Conservation (phyloP, 805 yeast genomes). For the Brettanomyces bruxellensis region DNA sequence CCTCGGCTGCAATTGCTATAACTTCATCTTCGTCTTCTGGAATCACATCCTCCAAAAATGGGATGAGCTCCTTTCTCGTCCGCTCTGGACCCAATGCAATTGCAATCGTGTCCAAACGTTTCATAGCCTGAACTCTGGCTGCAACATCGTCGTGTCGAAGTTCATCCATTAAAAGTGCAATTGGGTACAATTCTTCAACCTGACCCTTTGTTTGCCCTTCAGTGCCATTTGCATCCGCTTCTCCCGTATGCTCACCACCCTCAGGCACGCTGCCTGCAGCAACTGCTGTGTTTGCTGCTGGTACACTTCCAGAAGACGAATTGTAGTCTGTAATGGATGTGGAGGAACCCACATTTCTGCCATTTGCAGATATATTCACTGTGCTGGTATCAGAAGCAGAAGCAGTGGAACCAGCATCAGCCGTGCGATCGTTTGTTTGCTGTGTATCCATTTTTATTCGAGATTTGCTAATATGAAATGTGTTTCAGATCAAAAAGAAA, state of each 20-base stretch:
- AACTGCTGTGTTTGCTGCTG: background rate
- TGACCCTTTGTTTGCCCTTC: slow-evolving; percentile 3
- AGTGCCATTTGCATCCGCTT: background rate
- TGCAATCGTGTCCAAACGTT: slow-evolving; percentile 87
- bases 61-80: slow-evolving; percentile 80
- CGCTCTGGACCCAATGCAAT: slow-evolving; percentile 91
- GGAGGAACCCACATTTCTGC: too few relatives aligned
- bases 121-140: slow-evolving; percentile 90
- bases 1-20: slow-evolving; percentile 85
- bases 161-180: slow-evolving; percentile 95
- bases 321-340: too few relatives aligned
- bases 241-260: background rate
- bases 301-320: too few relatives aligned
- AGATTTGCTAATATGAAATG: background rate
- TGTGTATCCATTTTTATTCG: background rate
- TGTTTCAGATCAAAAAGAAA: background rate
- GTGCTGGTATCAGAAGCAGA: too few relatives aligned
- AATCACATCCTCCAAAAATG: slow-evolving; percentile 81
- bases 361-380: too few relatives aligned
- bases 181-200: slow-evolving; percentile 71
- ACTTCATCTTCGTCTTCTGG: slow-evolving; percentile 99
- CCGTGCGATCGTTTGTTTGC: background rate
- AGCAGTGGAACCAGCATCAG: background rate
- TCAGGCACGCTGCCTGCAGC: background rate
- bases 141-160: slow-evolving; percentile 89